Conservation (phyloP, 495 filamentous ascomycete species). For the Xylaria longipes region DNA sequence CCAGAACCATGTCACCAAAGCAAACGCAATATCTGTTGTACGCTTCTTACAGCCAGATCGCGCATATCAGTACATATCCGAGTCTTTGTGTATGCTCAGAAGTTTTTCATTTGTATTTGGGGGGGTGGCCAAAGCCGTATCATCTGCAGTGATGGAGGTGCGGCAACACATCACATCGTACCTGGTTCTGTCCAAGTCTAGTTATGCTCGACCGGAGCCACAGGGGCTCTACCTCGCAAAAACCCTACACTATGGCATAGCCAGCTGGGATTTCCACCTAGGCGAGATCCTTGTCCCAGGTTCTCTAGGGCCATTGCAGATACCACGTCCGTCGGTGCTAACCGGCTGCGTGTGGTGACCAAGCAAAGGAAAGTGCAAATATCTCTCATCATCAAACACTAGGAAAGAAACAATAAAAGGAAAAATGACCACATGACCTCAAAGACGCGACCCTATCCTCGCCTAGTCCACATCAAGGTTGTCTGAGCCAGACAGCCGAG, state of each 20-base stretch:
- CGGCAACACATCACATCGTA: constrained; percentile 19
- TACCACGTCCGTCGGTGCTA: constrained; percentile 19
- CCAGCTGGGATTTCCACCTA: constrained; percentile 20
- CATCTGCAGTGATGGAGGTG: constrained; percentile 25
- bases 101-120: constrained; percentile 27
- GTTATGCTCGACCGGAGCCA: constrained; percentile 21
- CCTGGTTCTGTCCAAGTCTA: constrained; percentile 22
- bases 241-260: constrained; percentile 21
- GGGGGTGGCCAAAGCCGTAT: constrained; percentile 24
- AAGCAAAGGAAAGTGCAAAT: constrained; percentile 42
- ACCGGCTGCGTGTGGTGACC: constrained; percentile 29
- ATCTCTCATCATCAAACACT: constrained; percentile 42
- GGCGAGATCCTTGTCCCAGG: constrained; percentile 23
- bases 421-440: constrained; percentile 41
- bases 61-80: not conserved
- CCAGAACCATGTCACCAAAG: not conserved
- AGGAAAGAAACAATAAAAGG: constrained; percentile 42
- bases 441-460: constrained; percentile 34
- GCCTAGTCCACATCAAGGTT: constrained; percentile 36
- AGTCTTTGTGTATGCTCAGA: constrained; percentile 18
- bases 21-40: not conserved
- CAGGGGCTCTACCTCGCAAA: constrained; percentile 19
- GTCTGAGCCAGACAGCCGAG: constrained; percentile 34
- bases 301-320: constrained; percentile 19
- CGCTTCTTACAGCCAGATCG: not conserved